Base-by-base conservation (phyloP, 208 protist species). In the Polymyxa betae region DNA sequence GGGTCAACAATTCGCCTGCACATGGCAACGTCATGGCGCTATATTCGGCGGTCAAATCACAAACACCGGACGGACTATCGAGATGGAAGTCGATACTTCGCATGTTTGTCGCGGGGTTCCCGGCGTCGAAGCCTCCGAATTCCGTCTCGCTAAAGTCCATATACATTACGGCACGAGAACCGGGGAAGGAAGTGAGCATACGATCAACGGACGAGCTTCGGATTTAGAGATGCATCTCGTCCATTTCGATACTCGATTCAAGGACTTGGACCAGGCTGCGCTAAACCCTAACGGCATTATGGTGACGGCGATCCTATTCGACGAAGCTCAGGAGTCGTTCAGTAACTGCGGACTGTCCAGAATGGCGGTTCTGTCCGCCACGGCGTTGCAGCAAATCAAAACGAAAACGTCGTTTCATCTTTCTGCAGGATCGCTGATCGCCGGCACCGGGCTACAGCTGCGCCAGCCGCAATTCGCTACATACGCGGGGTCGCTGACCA, bases 11-110 rank as follows among this genome's bases (percentile, higher is more conserved):
- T 43, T 82, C 12, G 16, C 16, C 40, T 82, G 72, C 72, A 82
- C 16, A 5, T 82, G 72, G 72, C 72, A 82, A n/a, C 16, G 10
- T 20, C n/a, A 5, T n/a, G 10, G 35, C 12, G 72, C 72, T 5
- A 43, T 82, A 20, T 38, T 82, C n/a, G n/a, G 35, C 12, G 72
- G 72, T 5, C 5, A 5, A 35, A 35, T 82, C 5, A 20, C 35
- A 5, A 82, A 82, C 72, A 82, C 72, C n/a, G 72, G 72, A 5
- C 72, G 72, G n/a, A 82, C 72, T 12, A 82, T 82, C 72, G 72
- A 82, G n/a, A 5, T 82, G n/a, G 72, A 82, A 5, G 72, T 82
- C n/a, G 35, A 5, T 12, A 45, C 16, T 35, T n/a, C 72, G 5
- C 72, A 82, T 43, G 40, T 20, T 20, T 82, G 72, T 82, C 16